Conservation (phyloP, 768 basidiomycete species). For the Agaricus blazei region DNA sequence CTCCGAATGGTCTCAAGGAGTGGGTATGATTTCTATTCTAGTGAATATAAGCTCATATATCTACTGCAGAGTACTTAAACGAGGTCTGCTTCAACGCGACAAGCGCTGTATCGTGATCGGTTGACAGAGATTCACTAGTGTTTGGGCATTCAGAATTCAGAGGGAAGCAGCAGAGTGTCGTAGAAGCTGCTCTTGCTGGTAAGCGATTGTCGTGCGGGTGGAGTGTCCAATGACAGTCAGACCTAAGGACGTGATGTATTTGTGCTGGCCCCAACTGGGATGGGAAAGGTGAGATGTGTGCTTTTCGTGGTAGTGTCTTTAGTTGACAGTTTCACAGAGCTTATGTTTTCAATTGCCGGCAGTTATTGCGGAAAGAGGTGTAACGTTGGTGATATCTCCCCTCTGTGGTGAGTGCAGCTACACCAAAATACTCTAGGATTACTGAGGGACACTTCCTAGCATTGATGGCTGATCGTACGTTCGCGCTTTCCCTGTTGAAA, state of each 20-base stretch:
- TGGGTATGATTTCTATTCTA: neutral
- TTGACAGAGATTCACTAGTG: constrained; percentile 31
- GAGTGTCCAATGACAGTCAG: neutral
- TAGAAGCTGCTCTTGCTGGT: constrained; percentile 67
- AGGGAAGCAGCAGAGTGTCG: constrained; percentile 74
- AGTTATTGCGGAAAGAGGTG: constrained; percentile 57
- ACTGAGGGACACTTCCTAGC: constrained; percentile 34
- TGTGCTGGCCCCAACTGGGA: constrained; percentile 81
- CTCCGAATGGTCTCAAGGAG: neutral
- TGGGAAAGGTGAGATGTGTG: constrained; percentile 64
- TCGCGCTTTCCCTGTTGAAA: neutral
- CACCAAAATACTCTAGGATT: neutral
- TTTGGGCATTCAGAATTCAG: constrained; percentile 68
- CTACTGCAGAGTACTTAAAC: neutral
- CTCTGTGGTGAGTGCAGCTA: constrained; percentile 49
- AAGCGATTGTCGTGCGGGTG: constrained; percentile 3
- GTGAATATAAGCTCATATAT: neutral
- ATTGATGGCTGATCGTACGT: constrained; percentile 73
- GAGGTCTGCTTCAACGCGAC: neutral
- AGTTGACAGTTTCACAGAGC: constrained; percentile 39
- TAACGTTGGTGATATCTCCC: constrained; percentile 76
- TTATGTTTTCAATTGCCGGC: constrained; percentile 86
- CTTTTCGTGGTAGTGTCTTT: neutral
- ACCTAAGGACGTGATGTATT: constrained; percentile 62
- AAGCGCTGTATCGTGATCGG: neutral